A percentile compares a stretch with the other conserved stretches of the same genome.
These are phyloP conservation scores for Aspergillus sp. DNA, from an alignment of 2,329 filamentous ascomycete species.

Conservation along the genomic window DNA sequence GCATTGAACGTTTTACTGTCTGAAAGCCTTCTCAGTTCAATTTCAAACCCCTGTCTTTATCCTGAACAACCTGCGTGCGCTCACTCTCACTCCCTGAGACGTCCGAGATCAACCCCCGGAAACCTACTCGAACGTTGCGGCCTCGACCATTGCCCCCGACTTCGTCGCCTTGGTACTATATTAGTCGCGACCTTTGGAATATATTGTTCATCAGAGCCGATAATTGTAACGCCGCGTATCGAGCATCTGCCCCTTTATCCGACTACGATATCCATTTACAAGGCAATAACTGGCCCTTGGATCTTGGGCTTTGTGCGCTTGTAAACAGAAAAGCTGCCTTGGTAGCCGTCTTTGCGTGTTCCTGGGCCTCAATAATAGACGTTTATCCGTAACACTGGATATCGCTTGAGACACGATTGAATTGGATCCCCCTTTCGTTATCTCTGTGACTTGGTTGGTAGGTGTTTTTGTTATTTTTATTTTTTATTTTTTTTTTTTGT, in stretches of 20 bases:
- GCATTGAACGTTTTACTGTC: not conserved
- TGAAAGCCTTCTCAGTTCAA: not conserved
- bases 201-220: not conserved
- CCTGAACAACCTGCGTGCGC: not conserved
- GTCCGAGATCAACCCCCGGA: not conserved
- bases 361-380: not conserved
- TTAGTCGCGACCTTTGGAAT: not conserved
- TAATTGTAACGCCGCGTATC: not conserved
- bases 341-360: not conserved
- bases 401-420: not conserved
- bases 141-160: not conserved
- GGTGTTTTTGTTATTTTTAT: constrained; percentile 4
- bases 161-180: not conserved
- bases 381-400: not conserved
- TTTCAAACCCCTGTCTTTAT: not conserved
- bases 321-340: not conserved
- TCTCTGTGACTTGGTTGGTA: constrained; percentile 4
- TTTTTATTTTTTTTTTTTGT: not conserved
- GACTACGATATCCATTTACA: not conserved
- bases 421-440: not conserved
- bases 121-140: not conserved
- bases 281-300: not conserved
- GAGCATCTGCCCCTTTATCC: not conserved
- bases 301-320: not conserved
- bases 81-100: not conserved